Conservation (phyloP, 495 filamentous ascomycete genomes). For the Parathielavia hyrcaniae region DNA sequence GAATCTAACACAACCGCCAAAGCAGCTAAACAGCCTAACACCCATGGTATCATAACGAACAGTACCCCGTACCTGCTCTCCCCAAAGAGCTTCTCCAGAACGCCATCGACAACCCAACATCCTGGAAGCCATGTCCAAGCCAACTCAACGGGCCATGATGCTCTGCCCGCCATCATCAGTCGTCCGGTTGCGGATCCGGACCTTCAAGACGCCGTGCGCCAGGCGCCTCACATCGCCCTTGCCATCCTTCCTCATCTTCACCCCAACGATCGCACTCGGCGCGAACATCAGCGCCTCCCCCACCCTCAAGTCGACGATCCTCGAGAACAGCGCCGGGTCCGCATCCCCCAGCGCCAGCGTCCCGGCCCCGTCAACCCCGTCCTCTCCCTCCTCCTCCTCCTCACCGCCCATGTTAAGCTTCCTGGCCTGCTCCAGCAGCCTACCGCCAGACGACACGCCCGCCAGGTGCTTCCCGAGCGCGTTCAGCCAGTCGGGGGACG, state of each 20-base stretch:
- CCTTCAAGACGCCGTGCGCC: constrained; percentile 44
- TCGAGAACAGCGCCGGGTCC: constrained; percentile 42
- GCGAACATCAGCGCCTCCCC: constrained; percentile 65
- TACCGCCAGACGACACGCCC: constrained; percentile 32
- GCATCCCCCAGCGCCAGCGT: constrained; percentile 20
- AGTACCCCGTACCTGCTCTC: background rate
- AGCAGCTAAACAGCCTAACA: background rate
- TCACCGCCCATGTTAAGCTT: constrained; percentile 2
- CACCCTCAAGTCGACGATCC: constrained; percentile 52
- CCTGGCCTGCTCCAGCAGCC: constrained; percentile 22
- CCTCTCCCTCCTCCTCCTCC: constrained; percentile 8
- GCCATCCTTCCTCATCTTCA: constrained; percentile 24
- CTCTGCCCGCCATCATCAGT: constrained; percentile 55
- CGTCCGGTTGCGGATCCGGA: constrained; percentile 47
- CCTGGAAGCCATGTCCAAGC: no score
- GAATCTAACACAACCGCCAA: background rate
- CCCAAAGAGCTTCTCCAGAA: constrained; percentile 3
- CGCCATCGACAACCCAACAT: constrained; percentile 4
- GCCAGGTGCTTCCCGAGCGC: constrained; percentile 60
- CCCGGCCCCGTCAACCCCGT: constrained; percentile 1
- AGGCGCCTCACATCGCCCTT: constrained; percentile 34
- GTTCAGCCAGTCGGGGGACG: constrained; percentile 60
- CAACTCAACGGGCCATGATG: constrained; percentile 38
- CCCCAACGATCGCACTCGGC: constrained; percentile 50
- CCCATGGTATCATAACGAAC: constrained; percentile 1